Percentiles rank a stretch among this genome's conserved stretches.
Evolutionary conservation across 345 rosid genomes (phyloP).

Genomic region (Aethionema arabicum): DNA sequence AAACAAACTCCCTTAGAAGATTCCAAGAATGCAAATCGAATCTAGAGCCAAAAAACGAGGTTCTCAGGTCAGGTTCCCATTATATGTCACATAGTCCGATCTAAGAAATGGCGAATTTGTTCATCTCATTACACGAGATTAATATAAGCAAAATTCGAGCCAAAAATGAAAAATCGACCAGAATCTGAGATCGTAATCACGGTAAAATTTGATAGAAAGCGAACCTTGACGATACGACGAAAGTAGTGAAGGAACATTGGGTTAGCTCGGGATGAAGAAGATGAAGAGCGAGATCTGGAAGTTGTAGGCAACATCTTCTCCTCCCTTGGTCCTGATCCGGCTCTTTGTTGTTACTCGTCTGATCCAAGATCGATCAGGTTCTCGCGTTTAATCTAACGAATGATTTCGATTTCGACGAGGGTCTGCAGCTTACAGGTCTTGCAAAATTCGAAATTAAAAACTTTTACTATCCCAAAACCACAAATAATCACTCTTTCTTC

Average conservation of each 20-base stretch:
- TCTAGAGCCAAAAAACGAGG: slow-evolving; percentile 21
- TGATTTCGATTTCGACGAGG: too few species aligned
- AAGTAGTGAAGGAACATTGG: slow-evolving; percentile 78
- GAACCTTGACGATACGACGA: slow-evolving; percentile 96
- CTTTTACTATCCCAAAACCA: too few species aligned
- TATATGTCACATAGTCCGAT: neutral
- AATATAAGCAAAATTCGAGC: neutral
- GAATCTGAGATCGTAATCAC: slow-evolving; percentile 39
- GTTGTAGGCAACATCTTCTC: slow-evolving; percentile 75
- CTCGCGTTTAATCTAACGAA: too few species aligned
- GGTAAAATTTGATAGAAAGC: slow-evolving; percentile 15
- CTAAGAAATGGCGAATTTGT: slow-evolving; percentile 19
- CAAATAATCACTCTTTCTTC: too few species aligned
- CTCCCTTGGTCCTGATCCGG: slow-evolving; percentile 19
- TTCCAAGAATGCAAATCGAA: neutral
- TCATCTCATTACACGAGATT: neutral
- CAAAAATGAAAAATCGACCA: neutral
- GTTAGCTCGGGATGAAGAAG: slow-evolving; percentile 67
- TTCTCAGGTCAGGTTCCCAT: slow-evolving; percentile 6
- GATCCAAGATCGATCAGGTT: neutral
- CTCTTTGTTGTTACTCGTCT: slow-evolving; percentile 15
- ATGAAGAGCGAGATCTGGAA: slow-evolving; percentile 73
- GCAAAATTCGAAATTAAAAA: too few species aligned
- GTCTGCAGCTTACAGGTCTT: too few species aligned
- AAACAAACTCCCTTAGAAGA: slow-evolving; percentile 5